Evolutionary conservation across 805 yeast genomes (phyloP), one percentile per base, ranked within the genome.

Genomic region (Helenozyma rhizophorensis): DNA sequence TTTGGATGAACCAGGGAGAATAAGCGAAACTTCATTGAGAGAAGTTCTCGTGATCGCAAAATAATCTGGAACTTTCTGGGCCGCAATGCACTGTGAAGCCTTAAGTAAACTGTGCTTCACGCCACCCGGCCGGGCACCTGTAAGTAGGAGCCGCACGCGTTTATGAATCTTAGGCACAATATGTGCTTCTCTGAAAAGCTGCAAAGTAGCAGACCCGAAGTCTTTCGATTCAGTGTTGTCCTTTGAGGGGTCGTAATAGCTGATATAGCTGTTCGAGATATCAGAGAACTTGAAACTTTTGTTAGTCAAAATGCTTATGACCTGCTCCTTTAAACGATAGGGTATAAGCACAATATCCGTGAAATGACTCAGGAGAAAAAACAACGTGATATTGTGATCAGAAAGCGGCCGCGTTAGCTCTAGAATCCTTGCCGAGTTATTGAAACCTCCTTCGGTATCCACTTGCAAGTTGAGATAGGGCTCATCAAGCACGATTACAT

Each of bases 261-360:
- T 32, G 13, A 68, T 58, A 42, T 68, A 71, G 33, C 72, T 62
- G 33, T 72, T 62, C 25, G 71, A 61, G 23, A 61, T 43, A 39
- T 66, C 68, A 16, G 70, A 65, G 48, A 71, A 72, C 23, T 53
- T 52, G 45, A 73, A 74, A 26, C 65, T 59, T 25, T 62, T 57
- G 21, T 55, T 54, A 12, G 69, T 62, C 25, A 79, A 52, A 3
- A 76, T 65, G 19, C 50, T 46, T 4, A 72, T 53, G 2, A 76
- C 83, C 35, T 65, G 61, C 1, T 56, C 60, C 39, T 68, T 65
- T 6, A 65, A 60, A 5, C 49, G 45, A 23, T 51, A 53, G 0
- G 86, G 86, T n/a, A 78, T 65, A 28, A 80, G 57, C 14, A 80
- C 78, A 28, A 75, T 73, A 52, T 79, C 83, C 25, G 78, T 71